These are phyloP conservation scores for Collariella sp. DNA, from an alignment of 495 filamentous ascomycete species.

Conservation along the genomic window DNA sequence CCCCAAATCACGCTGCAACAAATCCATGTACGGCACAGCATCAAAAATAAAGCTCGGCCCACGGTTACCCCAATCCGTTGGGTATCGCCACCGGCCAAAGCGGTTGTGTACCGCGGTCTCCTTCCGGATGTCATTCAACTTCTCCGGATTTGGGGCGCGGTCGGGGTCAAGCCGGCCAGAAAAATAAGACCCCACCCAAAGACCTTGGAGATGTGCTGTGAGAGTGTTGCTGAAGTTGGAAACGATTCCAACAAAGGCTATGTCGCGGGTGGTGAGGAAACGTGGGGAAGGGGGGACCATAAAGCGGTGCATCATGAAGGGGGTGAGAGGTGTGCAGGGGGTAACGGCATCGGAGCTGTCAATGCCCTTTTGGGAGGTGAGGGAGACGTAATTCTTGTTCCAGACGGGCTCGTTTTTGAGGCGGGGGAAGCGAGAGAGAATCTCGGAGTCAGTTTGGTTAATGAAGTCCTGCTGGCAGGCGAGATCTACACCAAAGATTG, in stretches of 20 bases:
- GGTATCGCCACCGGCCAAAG: constrained; percentile 58
- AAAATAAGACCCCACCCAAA: constrained; percentile 61
- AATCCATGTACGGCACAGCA: constrained; percentile 60
- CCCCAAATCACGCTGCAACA: constrained; percentile 57
- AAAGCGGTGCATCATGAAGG: constrained; percentile 51
- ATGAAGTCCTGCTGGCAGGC: constrained; percentile 17
- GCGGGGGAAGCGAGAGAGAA: constrained; percentile 54
- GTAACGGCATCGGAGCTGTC: constrained; percentile 20
- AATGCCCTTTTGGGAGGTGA: constrained; percentile 26
- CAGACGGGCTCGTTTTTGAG: constrained; percentile 37
- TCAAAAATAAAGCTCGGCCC: constrained; percentile 65
- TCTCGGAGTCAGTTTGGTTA: constrained; percentile 50
- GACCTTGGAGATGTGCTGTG: constrained; percentile 55
- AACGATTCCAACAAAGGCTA: constrained; percentile 56
- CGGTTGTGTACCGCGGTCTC: constrained; percentile 55
- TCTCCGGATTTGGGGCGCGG: not conserved
- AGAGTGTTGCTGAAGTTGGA: constrained; percentile 53
- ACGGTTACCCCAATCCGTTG: constrained; percentile 49
- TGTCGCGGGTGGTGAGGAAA: constrained; percentile 43
- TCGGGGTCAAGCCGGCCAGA: constrained; percentile 23
- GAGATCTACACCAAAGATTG: constrained; percentile 1
- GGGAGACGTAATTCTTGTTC: constrained; percentile 31
- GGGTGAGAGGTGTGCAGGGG: constrained; percentile 25
- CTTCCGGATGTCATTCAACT: constrained; percentile 26
- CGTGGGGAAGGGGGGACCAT: constrained; percentile 51